These are phyloP conservation scores for Leishmania arabica DNA, from an alignment of 208 protist genomes.

Conservation along the genomic window DNA sequence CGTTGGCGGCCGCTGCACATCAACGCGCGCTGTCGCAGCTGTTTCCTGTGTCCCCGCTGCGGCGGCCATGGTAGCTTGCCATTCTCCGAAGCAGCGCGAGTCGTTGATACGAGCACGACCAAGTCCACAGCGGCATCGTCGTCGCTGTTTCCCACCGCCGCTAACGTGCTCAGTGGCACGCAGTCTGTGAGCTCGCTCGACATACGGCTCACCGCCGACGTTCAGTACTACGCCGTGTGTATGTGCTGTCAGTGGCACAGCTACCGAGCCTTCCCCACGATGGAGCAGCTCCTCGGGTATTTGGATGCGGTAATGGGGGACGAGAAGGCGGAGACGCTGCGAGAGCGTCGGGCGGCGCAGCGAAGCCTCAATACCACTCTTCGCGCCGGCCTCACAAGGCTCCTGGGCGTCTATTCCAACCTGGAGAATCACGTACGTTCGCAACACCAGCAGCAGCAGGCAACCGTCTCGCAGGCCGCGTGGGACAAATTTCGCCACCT, in stretches of 20 bases:
- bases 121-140: background rate
- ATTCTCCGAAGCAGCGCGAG: too few relatives aligned
- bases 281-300: constrained; percentile 35
- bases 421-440: background rate
- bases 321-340: constrained; percentile 25
- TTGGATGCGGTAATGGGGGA: constrained; percentile 21
- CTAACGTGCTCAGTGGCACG: background rate
- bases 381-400: constrained; percentile 4
- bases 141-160: background rate
- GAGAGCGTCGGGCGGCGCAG: constrained; percentile 29
- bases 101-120: background rate
- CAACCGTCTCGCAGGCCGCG: constrained; percentile 25
- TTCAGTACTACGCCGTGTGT: constrained; percentile 51
- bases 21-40: constrained; percentile 34
- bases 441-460: background rate
- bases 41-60: constrained; percentile 65
- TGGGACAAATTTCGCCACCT: constrained; percentile 16
- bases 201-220: constrained; percentile 25
- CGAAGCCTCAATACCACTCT: constrained; percentile 25
- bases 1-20: constrained; percentile 24
- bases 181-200: constrained; percentile 24
- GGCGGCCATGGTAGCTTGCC: constrained; percentile 19
- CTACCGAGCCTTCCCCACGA: constrained; percentile 33
- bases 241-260: constrained; percentile 59
- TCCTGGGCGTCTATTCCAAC: background rate